Conservation (phyloP, 768 basidiomycete species). For the Psilocybe cubensis region DNA sequence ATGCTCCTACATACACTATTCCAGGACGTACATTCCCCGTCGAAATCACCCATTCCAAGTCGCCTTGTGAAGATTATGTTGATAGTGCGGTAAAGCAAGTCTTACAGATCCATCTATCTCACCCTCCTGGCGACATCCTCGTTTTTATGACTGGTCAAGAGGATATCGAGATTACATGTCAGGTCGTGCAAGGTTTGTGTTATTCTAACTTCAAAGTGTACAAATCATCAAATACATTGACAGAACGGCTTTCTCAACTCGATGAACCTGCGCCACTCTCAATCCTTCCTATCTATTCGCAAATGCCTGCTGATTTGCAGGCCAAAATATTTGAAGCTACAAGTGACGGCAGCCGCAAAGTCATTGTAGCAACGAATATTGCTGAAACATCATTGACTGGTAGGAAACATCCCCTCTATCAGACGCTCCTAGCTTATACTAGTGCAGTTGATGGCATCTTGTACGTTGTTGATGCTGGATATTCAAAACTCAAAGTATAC, state of each 20-base stretch:
- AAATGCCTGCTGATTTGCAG: constrained; percentile 99
- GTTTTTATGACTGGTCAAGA: constrained; percentile 99
- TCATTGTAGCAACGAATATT: constrained; percentile 98
- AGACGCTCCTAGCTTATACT: constrained; percentile 14
- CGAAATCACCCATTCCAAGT: constrained; percentile 94
- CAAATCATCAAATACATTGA: constrained; percentile 1
- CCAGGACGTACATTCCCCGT: constrained; percentile 94
- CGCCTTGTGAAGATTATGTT: constrained; percentile 99
- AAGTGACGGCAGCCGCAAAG: constrained; percentile 91
- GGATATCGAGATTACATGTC: constrained; percentile 97
- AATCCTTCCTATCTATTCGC: constrained; percentile 97
- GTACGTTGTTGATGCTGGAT: constrained; percentile 95
- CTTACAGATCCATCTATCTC: constrained; percentile 92
- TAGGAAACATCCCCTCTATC: constrained; percentile 27
- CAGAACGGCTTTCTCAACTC: constrained; percentile 91
- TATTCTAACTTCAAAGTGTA: constrained; percentile 6
- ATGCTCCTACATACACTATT: constrained; percentile 94
- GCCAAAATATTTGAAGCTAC: constrained; percentile 98
- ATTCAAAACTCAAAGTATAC: constrained; percentile 98
- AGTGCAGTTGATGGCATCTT: constrained; percentile 91
- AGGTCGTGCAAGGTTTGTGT: constrained; percentile 80
- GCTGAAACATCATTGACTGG: constrained; percentile 97
- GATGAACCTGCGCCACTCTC: constrained; percentile 88
- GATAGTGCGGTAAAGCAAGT: constrained; percentile 98
- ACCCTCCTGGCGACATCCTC: constrained; percentile 91